Evolutionary conservation across 140 eudicot genomes (phyloP).

Genomic region (Oenanthe javanica): DNA sequence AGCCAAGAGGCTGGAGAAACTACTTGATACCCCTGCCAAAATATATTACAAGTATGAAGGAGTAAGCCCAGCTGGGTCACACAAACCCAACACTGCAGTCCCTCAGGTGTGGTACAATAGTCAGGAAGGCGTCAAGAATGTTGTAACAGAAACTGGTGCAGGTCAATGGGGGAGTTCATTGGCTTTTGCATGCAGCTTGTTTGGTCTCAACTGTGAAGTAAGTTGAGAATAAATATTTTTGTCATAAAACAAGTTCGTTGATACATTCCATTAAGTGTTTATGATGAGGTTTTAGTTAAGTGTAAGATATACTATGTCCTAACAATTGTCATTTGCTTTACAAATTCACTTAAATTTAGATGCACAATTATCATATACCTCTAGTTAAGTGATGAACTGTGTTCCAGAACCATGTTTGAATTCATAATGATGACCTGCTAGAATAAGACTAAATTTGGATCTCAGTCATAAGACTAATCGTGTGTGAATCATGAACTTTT

Average conservation of each 20-base stretch:
- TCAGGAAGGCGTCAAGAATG: conserved; percentile 70
- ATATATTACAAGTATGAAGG: conserved; percentile 97
- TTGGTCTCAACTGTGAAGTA: conserved; percentile 81
- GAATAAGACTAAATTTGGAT: not conserved
- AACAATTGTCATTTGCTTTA: not conserved
- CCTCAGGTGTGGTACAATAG: conserved; percentile 98
- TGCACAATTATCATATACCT: not conserved
- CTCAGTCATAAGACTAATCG: not conserved
- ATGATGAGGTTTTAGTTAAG: not conserved
- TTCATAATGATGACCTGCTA: too few species aligned
- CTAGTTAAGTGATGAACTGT: not conserved
- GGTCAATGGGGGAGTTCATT: conserved; percentile 98
- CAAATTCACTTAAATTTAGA: not conserved
- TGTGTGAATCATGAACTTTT: not conserved
- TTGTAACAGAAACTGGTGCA: conserved; percentile 99
- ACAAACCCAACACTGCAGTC: conserved; percentile 89
- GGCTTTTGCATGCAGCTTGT: conserved; percentile 87
- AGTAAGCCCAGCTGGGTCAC: conserved; percentile 97
- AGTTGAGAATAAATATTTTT: conserved; percentile 5
- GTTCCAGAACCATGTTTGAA: not conserved
- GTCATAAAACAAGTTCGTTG: not conserved
- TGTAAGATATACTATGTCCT: not conserved
- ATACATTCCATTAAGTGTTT: not conserved
- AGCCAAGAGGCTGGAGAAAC: conserved; percentile 94
- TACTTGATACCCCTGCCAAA: conserved; percentile 90